Percentiles rank a stretch among this genome's conserved stretches.
These are phyloP conservation scores for Trichoderma asperellum DNA, from an alignment of 2,329 filamentous ascomycete species.

Conservation along the genomic window DNA sequence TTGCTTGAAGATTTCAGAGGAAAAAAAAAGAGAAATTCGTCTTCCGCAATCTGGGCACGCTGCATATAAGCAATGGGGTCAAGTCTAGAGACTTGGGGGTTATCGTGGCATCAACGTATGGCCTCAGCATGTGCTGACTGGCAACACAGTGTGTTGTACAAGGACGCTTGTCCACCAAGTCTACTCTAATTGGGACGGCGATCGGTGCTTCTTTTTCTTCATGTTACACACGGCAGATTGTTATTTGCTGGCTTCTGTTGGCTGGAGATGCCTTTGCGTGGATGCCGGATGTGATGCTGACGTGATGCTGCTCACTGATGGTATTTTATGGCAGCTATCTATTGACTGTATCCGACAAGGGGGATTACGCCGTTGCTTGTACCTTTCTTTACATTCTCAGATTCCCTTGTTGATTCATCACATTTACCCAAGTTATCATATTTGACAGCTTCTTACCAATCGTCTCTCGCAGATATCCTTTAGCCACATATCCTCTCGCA, in stretches of 20 bases:
- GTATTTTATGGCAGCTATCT: neutral
- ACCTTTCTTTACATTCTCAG: neutral
- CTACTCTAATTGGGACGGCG: neutral
- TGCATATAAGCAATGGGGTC: neutral
- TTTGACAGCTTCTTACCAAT: slow-evolving; percentile 21
- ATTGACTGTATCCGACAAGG: neutral
- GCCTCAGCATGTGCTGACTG: neutral
- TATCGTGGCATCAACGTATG: slow-evolving; percentile 1
- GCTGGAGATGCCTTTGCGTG: neutral
- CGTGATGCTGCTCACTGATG: neutral
- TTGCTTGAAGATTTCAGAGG: neutral
- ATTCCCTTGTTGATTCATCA: neutral
- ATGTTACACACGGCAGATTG: slow-evolving; percentile 7
- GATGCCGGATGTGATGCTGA: neutral
- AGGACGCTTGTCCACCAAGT: neutral
- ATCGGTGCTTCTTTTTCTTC: neutral
- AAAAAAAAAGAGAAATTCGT: neutral
- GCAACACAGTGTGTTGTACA: slow-evolving; percentile 6
- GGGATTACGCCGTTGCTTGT: neutral
- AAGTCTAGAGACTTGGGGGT: neutral
- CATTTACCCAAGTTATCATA: neutral
- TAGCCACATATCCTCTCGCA: slow-evolving; percentile 1
- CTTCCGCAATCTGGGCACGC: neutral
- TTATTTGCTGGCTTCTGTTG: slow-evolving; percentile 5
- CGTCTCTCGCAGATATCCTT: slow-evolving; percentile 12